Conservation (phyloP, 169 alveolate genomes). For the Sarcocystis neurona region DNA sequence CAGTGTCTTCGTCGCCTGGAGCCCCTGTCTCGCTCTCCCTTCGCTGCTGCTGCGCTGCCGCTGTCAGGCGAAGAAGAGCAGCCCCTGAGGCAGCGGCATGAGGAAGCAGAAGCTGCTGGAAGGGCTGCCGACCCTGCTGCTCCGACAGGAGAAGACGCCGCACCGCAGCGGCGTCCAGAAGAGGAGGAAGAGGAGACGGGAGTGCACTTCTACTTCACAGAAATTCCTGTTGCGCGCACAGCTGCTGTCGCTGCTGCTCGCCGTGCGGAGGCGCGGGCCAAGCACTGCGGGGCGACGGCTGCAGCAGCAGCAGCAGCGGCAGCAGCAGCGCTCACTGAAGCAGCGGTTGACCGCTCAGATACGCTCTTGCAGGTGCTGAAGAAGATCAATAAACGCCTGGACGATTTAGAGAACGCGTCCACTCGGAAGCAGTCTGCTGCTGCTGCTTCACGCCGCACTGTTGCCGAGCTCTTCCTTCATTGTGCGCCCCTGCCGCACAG, state of each 20-base stretch:
- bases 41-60: not conserved
- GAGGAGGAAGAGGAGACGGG: not conserved
- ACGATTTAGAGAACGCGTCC: too few relatives aligned
- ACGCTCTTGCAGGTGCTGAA: not conserved
- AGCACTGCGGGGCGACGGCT: slow-evolving; percentile 14
- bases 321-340: slow-evolving; percentile 7
- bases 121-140: too few relatives aligned
- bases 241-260: slow-evolving; percentile 19
- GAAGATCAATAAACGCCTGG: not conserved
- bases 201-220: not conserved
- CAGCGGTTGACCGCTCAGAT: not conserved
- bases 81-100: not conserved
- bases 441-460: too few relatives aligned
- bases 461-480: too few relatives aligned
- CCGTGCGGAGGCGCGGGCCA: not conserved
- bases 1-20: slow-evolving; percentile 9
- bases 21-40: not conserved
- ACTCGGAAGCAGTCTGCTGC: too few relatives aligned
- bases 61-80: slow-evolving; percentile 7
- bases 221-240: not conserved
- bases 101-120: too few relatives aligned
- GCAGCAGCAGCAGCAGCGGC: not conserved
- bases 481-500: too few relatives aligned
- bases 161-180: not conserved
- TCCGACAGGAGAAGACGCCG: not conserved